These are phyloP conservation scores for Colletotrichum spaethianum DNA, from an alignment of 2,329 filamentous ascomycete species.

Conservation along the genomic window DNA sequence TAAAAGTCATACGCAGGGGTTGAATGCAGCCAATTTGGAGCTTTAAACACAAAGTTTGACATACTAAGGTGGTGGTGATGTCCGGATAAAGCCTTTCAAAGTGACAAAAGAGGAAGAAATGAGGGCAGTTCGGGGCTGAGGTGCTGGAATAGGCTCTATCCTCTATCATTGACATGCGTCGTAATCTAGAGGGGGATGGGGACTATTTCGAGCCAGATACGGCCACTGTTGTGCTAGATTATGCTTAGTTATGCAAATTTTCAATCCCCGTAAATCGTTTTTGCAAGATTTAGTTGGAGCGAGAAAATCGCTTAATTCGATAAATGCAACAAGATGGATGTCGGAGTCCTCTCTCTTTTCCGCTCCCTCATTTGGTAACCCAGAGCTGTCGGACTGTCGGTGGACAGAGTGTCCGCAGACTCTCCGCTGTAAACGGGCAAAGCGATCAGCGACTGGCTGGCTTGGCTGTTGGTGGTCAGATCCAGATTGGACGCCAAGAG, in stretches of 20 bases:
- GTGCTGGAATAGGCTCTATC: not conserved
- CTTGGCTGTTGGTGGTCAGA: conserved; percentile 13
- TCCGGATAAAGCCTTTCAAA: not conserved
- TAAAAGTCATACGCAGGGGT: no score
- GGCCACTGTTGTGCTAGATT: not conserved
- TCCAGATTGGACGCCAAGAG: conserved; percentile 6
- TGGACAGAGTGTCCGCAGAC: not conserved
- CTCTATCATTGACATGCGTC: not conserved
- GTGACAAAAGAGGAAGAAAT: not conserved
- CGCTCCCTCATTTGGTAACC: not conserved
- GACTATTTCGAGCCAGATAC: not conserved
- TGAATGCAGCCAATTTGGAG: no score
- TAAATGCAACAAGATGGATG: not conserved
- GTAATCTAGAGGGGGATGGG: not conserved
- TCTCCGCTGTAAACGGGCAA: not conserved
- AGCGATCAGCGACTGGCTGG: not conserved
- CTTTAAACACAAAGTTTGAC: not conserved
- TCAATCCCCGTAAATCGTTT: not conserved
- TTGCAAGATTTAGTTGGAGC: not conserved
- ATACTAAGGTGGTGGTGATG: no score
- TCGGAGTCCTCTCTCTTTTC: not conserved
- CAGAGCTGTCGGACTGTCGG: not conserved
- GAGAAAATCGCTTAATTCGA: not conserved
- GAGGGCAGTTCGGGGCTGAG: not conserved
- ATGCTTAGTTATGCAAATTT: not conserved